phyloP scores from a whole-genome alignment of 2,329 filamentous ascomycete genomes.

The Alternaria sp. region DNA sequence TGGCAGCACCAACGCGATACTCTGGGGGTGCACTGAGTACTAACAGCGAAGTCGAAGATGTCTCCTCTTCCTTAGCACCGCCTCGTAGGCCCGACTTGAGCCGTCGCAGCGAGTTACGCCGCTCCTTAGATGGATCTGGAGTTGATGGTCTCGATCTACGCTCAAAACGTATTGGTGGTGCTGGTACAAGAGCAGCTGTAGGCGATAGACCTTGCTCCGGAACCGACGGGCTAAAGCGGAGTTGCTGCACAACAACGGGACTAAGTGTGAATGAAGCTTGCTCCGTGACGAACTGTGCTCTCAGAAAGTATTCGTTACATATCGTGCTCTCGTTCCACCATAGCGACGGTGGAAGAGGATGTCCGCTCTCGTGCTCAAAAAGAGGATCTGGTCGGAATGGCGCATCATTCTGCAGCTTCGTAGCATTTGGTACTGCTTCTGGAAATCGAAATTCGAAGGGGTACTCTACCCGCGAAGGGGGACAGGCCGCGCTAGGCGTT shows the following conservation, averaged over 20 bases:
- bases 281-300: slow-evolving; percentile 21
- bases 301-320: slow-evolving; percentile 26
- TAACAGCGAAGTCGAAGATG: slow-evolving; percentile 18
- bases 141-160: slow-evolving; percentile 17
- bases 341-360: slow-evolving; percentile 26
- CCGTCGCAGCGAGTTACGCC: slow-evolving; percentile 9
- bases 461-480: slow-evolving; percentile 21
- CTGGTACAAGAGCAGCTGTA: slow-evolving; percentile 3
- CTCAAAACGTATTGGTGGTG: slow-evolving; percentile 17
- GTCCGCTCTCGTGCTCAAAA: slow-evolving; percentile 19
- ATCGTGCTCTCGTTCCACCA: slow-evolving; percentile 22
- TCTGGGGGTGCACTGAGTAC: slow-evolving; percentile 15
- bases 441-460: slow-evolving; percentile 34
- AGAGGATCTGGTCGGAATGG: slow-evolving; percentile 6
- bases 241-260: slow-evolving; percentile 20
- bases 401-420: slow-evolving; percentile 12
- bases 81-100: slow-evolving; percentile 14
- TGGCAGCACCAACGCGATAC: slow-evolving; percentile 18
- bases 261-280: slow-evolving; percentile 23
- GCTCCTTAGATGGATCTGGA: slow-evolving; percentile 9
- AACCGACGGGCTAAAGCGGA: slow-evolving; percentile 25
- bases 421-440: slow-evolving; percentile 16
- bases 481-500: slow-evolving; percentile 20
- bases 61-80: slow-evolving; percentile 13
- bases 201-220: slow-evolving; percentile 10